Base-by-base conservation (phyloP, 169 alveolate genomes). In the Cryptosporidium andersoni region DNA sequence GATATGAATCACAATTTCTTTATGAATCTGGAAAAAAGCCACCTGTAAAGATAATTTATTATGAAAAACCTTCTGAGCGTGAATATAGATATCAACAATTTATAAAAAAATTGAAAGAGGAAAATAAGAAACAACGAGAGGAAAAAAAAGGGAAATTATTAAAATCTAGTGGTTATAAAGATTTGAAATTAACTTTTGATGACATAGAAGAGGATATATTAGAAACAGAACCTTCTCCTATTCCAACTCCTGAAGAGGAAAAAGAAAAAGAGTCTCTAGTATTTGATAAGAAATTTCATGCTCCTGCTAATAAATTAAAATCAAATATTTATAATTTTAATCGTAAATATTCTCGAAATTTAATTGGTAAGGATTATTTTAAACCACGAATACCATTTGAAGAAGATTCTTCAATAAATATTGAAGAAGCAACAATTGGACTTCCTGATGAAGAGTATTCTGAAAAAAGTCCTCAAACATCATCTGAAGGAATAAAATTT, bases 1-100 rank as follows among this genome's bases (percentile, higher is more conserved):
- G 43, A 4, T 74, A 74, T 16, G 85, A 74, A 42, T 11, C 67
- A 3, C 67, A 74, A 58, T 74, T 74, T 74, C 0, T 37, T 7
- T 74, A 58, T 74, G 85, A 68, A n/a, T 58, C 74, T 51, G 40
- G 60, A 25, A 11, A n/a, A 2, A 58, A 58, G 11, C 40, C 52
- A 3, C 42, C 56, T 43, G 74, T 68, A 9, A 64, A 60, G 25
- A 14, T 74, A 2, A 37, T 63, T 56, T 74, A 74, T 51, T 74
- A 39, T 58, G 60, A 74, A 52, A 49, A 68, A 37, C 53, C 60
- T 34, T 74, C 85, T 4, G 85, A 74, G 42, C 85, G 85, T 74
- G 85, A 74, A 42, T 74, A 56, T 74, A 34, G 2, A 12, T 63
- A 74, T 45, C 14, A 74, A 16, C 40, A 7, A 62, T 58, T 58